phyloP scores from a whole-genome alignment of 257 asterid genomes.

The Rauvolfia tetraphylla region DNA sequence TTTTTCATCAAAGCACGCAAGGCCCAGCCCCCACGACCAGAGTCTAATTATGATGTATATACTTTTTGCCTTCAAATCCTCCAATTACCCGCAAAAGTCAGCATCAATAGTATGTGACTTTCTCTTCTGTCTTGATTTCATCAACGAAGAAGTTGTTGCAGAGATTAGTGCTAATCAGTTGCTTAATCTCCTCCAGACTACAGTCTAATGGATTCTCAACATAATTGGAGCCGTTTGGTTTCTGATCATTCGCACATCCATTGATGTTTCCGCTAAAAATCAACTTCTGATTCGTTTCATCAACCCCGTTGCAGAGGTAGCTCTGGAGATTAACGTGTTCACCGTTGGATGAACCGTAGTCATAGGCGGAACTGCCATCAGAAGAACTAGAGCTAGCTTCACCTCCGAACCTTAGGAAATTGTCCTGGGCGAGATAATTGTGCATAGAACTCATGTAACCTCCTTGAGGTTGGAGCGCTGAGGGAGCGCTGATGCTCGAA shows the following conservation, averaged over 20 bases:
- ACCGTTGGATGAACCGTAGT: constrained; percentile 19
- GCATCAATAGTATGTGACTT: constrained; percentile 22
- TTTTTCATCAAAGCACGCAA: constrained; percentile 6
- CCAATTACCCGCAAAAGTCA: constrained; percentile 5
- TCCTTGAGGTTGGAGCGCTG: constrained; percentile 21
- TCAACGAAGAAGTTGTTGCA: constrained; percentile 38
- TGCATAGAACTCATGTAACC: constrained; percentile 18
- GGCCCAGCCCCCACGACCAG: constrained; percentile 12
- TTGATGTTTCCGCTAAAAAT: background rate
- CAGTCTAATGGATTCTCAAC: constrained; percentile 45
- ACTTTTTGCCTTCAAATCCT: background rate
- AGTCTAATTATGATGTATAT: background rate
- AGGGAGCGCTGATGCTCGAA: background rate
- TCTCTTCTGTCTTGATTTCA: constrained; percentile 54
- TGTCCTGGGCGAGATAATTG: constrained; percentile 15
- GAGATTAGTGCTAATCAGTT: constrained; percentile 52
- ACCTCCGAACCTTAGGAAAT: constrained; percentile 33
- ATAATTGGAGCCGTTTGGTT: constrained; percentile 11
- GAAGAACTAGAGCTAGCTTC: constrained; percentile 44
- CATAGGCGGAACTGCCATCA: constrained; percentile 39
- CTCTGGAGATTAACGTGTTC: constrained; percentile 25
- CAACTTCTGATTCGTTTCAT: constrained; percentile 29
- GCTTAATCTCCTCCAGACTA: constrained; percentile 70
- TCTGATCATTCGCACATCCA: constrained; percentile 13
- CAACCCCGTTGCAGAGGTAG: constrained; percentile 29